A percentile compares a stretch with the other conserved stretches of the same genome.
Conservation (phyloP, 2,329 filamentous ascomycete genomes). For the Curvularia sp. region DNA sequence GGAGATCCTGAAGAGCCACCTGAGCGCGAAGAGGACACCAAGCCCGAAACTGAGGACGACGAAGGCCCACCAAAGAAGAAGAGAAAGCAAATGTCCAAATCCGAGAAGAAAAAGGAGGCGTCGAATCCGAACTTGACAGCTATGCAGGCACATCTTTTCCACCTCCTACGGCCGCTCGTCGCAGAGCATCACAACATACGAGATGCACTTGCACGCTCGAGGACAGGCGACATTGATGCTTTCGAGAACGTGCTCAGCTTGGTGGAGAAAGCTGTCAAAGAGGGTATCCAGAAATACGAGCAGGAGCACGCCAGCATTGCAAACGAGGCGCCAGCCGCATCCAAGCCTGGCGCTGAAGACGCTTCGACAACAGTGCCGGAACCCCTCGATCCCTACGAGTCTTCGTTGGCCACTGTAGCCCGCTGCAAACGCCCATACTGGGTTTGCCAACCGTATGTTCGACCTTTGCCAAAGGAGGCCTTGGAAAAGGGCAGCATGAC, state of each 20-base stretch:
- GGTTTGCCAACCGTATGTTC: slow-evolving; percentile 86
- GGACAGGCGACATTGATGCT: slow-evolving; percentile 73
- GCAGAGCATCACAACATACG: slow-evolving; percentile 81
- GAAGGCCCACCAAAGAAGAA: slow-evolving; percentile 49
- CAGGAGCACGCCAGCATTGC: slow-evolving; percentile 34
- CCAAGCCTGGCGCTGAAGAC: slow-evolving; percentile 3
- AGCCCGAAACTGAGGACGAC: slow-evolving; percentile 27
- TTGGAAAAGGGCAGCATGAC: slow-evolving; percentile 79
- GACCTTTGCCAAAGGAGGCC: slow-evolving; percentile 87
- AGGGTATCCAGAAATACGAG: slow-evolving; percentile 73
- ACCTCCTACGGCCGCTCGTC: slow-evolving; percentile 84
- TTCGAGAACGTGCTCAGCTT: slow-evolving; percentile 79
- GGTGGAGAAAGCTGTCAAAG: slow-evolving; percentile 76
- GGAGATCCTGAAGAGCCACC: slow-evolving; percentile 53
- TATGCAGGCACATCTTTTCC: slow-evolving; percentile 93
- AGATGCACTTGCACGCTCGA: slow-evolving; percentile 76
- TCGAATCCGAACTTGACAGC: slow-evolving; percentile 72
- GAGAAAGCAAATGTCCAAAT: slow-evolving; percentile 48
- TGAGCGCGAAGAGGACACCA: slow-evolving; percentile 43
- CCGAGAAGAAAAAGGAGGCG: slow-evolving; percentile 59
- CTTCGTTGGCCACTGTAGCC: slow-evolving; percentile 70
- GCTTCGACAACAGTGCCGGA: not conserved
- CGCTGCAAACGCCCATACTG: slow-evolving; percentile 85
- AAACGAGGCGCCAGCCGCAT: not conserved
- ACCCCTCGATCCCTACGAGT: slow-evolving; percentile 55